phyloP scores from a whole-genome alignment of 768 basidiomycete species.

The Phaffia tasmanica region DNA sequence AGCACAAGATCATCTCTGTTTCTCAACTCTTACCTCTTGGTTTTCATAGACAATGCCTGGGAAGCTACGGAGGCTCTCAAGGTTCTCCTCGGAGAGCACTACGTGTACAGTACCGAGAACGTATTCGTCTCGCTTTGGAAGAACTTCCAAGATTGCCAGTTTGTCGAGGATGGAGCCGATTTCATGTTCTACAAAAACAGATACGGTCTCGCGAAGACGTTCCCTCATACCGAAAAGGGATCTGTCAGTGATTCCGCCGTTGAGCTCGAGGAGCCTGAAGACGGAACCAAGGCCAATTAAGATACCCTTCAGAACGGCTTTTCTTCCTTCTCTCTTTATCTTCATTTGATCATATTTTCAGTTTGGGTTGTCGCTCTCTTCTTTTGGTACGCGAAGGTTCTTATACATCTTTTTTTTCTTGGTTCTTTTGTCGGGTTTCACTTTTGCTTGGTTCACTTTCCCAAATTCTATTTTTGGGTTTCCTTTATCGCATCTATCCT shows the following conservation, averaged over 20 bases:
- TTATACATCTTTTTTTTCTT: neutral
- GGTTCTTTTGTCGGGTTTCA: neutral
- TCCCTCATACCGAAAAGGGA: constrained; percentile 47
- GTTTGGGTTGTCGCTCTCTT: neutral
- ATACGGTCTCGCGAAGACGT: constrained; percentile 58
- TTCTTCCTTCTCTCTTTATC: too few relatives aligned
- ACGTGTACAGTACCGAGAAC: constrained; percentile 37
- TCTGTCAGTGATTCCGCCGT: constrained; percentile 56
- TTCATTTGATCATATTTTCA: neutral
- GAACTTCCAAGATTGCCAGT: constrained; percentile 54
- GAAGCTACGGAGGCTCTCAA: constrained; percentile 79
- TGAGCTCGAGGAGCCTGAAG: constrained; percentile 43
- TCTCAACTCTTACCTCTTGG: constrained; percentile 16
- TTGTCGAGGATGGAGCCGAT: constrained; percentile 87
- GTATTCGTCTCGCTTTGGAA: constrained; percentile 49
- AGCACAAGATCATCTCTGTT: neutral
- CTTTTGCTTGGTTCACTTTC: too few relatives aligned
- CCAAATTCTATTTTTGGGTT: too few relatives aligned
- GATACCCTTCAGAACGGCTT: constrained; percentile 10
- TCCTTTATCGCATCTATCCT: too few relatives aligned
- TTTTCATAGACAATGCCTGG: constrained; percentile 51
- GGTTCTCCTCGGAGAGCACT: constrained; percentile 52
- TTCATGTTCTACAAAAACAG: constrained; percentile 56
- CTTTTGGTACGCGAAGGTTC: neutral
- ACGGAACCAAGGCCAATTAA: constrained; percentile 12